A percentile compares a stretch with the other conserved stretches of the same genome.
These are phyloP conservation scores for Cladosporium sp. DNA, from an alignment of 2,329 filamentous ascomycete species.

Conservation along the genomic window DNA sequence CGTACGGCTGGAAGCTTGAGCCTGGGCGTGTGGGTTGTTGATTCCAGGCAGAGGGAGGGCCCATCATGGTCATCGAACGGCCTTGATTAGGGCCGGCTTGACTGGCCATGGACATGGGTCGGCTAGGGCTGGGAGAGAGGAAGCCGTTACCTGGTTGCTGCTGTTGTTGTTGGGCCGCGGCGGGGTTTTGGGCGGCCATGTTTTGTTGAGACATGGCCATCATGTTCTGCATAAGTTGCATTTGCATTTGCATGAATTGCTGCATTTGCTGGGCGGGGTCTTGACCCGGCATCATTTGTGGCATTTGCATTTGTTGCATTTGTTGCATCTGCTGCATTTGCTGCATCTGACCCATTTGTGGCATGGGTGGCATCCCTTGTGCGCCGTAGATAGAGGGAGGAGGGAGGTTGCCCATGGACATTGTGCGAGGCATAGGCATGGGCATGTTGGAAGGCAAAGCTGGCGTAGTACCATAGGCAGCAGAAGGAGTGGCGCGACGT, in stretches of 20 bases:
- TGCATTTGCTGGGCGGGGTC: slow-evolving; percentile 30
- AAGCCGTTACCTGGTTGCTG: slow-evolving; percentile 14
- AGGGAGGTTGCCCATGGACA: slow-evolving; percentile 31
- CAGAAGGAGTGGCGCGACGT: slow-evolving; percentile 71
- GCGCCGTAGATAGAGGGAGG: slow-evolving; percentile 25
- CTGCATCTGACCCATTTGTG: slow-evolving; percentile 25
- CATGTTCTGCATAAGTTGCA: slow-evolving; percentile 38
- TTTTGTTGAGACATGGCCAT: slow-evolving; percentile 34
- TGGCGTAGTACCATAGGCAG: slow-evolving; percentile 29
- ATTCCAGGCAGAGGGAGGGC: slow-evolving; percentile 47
- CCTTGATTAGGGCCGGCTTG: slow-evolving; percentile 30
- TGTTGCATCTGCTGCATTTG: slow-evolving; percentile 19
- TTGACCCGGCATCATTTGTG: slow-evolving; percentile 17
- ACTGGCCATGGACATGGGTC: slow-evolving; percentile 45
- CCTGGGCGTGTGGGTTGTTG: slow-evolving; percentile 30
- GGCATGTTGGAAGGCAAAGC: slow-evolving; percentile 29
- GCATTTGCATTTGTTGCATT: background rate
- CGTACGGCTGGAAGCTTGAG: slow-evolving; percentile 23
- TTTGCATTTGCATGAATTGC: slow-evolving; percentile 37
- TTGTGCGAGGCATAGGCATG: slow-evolving; percentile 27
- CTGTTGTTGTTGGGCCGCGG: slow-evolving; percentile 13
- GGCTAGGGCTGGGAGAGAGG: slow-evolving; percentile 2
- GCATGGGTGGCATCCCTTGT: slow-evolving; percentile 22
- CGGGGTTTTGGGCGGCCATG: slow-evolving; percentile 20
- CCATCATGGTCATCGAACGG: slow-evolving; percentile 79